phyloP scores from a whole-genome alignment of 345 rosid genomes.

The Camelina sativa region DNA sequence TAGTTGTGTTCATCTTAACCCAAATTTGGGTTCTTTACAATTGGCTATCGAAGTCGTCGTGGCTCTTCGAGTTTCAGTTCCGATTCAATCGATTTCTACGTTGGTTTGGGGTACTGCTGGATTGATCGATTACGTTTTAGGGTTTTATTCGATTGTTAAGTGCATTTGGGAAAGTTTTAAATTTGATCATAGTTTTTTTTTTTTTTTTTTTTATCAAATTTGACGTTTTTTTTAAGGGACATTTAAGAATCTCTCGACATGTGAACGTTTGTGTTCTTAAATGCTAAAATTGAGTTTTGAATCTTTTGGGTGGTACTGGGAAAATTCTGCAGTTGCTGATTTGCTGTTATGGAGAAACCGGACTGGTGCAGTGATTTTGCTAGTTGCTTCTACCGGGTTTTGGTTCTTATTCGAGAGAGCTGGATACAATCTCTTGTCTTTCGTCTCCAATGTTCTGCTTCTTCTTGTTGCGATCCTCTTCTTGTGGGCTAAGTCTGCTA shows the following conservation, averaged over 20 bases:
- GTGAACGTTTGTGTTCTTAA: neutral
- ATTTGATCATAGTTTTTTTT: neutral
- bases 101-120: neutral
- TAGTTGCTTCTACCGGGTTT: conserved; percentile 57
- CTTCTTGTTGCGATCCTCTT: conserved; percentile 79
- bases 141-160: conserved; percentile 1
- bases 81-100: conserved; percentile 14
- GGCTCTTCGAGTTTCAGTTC: neutral
- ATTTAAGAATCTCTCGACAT: neutral
- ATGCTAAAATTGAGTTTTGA: neutral
- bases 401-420: conserved; percentile 84
- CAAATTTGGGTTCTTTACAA: neutral
- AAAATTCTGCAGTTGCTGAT: conserved; percentile 68
- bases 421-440: conserved; percentile 77
- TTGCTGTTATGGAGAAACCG: conserved; percentile 80
- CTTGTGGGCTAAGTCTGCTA: conserved; percentile 97
- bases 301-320: neutral
- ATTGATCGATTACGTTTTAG: conserved; percentile 1
- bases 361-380: conserved; percentile 52
- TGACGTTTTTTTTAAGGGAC: neutral
- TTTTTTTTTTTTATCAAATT: too few relatives aligned
- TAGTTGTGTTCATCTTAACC: too few relatives aligned
- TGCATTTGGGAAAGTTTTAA: neutral
- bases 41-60: neutral
- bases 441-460: conserved; percentile 73